Conservation (phyloP, 495 filamentous ascomycete species). For the Thozetella sp. region DNA sequence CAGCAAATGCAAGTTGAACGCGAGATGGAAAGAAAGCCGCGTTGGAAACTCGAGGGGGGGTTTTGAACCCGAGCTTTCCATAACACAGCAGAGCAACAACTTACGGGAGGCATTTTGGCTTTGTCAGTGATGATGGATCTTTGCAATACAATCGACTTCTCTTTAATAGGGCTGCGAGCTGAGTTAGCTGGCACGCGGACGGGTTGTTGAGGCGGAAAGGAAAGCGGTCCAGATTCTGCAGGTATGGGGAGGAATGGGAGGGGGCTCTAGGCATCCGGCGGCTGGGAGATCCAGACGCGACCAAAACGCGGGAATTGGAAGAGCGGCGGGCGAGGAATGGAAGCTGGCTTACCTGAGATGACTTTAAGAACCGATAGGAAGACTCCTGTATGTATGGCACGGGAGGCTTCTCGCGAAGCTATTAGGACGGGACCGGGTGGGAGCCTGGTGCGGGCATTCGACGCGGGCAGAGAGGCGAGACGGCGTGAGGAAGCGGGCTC, state of each 20-base stretch:
- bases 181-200: conserved; percentile 9
- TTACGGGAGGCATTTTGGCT: conserved; percentile 54
- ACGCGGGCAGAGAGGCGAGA: background rate
- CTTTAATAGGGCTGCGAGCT: background rate
- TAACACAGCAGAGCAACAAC: conserved; percentile 16
- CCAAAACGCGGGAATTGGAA: conserved; percentile 2
- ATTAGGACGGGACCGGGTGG: background rate
- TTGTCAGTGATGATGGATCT: conserved; percentile 7
- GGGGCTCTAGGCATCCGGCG: background rate
- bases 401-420: background rate
- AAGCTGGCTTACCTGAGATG: background rate
- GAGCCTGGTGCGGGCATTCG: conserved; percentile 1
- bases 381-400: background rate
- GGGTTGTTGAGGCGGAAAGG: conserved; percentile 2
- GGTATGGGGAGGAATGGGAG: background rate
- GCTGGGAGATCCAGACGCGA: background rate
- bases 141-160: background rate
- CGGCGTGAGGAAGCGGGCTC: background rate
- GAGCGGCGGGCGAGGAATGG: background rate
- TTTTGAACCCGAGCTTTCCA: conserved; percentile 5
- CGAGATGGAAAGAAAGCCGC: background rate
- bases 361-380: background rate
- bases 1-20: conserved; percentile 8
- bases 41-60: conserved; percentile 6
- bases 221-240: background rate